Conservation (phyloP, 306 rosid species). For the Cicer bijugum region DNA sequence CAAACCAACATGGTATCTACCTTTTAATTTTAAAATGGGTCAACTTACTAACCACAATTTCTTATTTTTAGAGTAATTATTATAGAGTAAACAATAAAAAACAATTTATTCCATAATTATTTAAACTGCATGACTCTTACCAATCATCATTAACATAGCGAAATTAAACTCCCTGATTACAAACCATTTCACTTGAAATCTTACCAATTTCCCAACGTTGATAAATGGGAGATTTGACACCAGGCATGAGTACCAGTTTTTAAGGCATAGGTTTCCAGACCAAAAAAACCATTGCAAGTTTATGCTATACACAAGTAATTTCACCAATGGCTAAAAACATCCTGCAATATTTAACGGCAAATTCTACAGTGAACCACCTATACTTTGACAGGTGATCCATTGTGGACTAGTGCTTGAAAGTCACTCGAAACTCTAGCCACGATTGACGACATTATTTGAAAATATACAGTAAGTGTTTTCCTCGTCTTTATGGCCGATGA, state of each 20-base stretch:
- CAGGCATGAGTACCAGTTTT: slow-evolving; percentile 29
- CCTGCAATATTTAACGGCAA: too few species aligned
- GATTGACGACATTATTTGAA: too few species aligned
- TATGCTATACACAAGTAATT: slow-evolving; percentile 6
- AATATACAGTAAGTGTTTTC: too few species aligned
- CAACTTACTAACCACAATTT: neutral
- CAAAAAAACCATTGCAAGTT: slow-evolving; percentile 30
- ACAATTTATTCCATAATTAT: neutral
- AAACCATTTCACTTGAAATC: slow-evolving; percentile 12
- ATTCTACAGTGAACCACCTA: too few species aligned
- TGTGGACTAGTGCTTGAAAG: too few species aligned
- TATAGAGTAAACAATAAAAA: neutral
- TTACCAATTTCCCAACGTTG: slow-evolving; percentile 17
- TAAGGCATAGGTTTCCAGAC: slow-evolving; percentile 21
- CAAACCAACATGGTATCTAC: neutral
- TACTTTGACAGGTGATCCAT: too few species aligned
- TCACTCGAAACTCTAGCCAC: too few species aligned
- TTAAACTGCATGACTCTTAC: slow-evolving; percentile 9
- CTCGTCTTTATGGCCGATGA: too few species aligned
- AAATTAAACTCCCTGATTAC: slow-evolving; percentile 14
- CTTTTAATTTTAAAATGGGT: neutral
- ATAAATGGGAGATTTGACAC: slow-evolving; percentile 36
- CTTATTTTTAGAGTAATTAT: neutral
- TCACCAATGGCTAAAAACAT: neutral
- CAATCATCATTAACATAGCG: slow-evolving; percentile 27